A percentile compares a stretch with the other conserved stretches of the same genome.
Evolutionary conservation across 2,329 filamentous ascomycete species (phyloP).

Genomic region (Lizonia empirigonia): DNA sequence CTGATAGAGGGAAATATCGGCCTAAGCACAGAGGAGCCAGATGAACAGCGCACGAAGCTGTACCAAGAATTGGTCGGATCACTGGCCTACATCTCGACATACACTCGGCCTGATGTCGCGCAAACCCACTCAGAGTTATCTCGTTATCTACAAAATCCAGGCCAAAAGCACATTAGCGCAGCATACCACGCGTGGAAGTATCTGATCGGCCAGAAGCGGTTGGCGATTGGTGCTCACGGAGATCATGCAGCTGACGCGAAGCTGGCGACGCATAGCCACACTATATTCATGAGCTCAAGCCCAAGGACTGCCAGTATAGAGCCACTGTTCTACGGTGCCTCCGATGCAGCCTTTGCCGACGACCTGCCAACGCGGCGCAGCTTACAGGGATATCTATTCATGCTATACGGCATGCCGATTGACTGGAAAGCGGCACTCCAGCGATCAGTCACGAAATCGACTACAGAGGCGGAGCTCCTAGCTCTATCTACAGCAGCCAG

Average conservation of each 20-base stretch:
- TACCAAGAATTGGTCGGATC: constrained; percentile 22
- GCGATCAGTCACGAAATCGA: too few species aligned
- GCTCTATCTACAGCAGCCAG: too few species aligned
- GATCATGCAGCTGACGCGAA: too few species aligned
- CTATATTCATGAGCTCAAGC: too few species aligned
- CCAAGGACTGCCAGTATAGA: background rate
- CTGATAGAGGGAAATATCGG: background rate
- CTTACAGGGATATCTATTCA: constrained; percentile 31
- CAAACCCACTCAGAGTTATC: constrained; percentile 9
- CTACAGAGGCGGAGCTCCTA: too few species aligned
- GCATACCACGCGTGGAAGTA: background rate
- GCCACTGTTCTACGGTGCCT: constrained; percentile 20
- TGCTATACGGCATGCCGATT: too few species aligned
- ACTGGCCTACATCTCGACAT: constrained; percentile 15
- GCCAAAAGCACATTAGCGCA: background rate
- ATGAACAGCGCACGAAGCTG: background rate
- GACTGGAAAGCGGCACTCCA: too few species aligned
- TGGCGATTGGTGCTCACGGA: background rate
- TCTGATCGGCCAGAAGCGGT: background rate
- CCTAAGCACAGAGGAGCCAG: background rate
- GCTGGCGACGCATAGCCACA: too few species aligned
- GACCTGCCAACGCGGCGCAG: constrained; percentile 14
- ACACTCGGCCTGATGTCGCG: constrained; percentile 21
- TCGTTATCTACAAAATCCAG: background rate
- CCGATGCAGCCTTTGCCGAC: constrained; percentile 27